Evolutionary conservation across 495 filamentous ascomycete genomes (phyloP).

Genomic region (Recurvomyces mirabilis): DNA sequence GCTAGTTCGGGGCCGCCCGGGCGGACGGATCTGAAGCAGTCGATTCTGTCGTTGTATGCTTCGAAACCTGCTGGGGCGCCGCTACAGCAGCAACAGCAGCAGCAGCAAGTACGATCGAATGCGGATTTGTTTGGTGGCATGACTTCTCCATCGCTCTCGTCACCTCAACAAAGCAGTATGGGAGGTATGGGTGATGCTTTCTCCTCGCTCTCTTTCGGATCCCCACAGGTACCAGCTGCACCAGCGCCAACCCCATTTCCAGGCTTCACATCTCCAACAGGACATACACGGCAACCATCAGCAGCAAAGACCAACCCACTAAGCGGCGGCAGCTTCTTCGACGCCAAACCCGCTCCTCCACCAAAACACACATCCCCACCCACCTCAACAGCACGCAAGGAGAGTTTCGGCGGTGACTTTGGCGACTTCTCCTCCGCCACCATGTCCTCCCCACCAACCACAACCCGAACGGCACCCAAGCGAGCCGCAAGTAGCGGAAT

Average conservation of each 20-base stretch:
- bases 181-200: conserved; percentile 82
- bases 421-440: conserved; percentile 31
- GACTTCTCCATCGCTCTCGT: conserved; percentile 41
- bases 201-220: conserved; percentile 63
- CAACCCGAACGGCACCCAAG: conserved; percentile 7
- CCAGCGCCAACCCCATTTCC: conserved; percentile 65
- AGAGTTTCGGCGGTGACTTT: conserved; percentile 23
- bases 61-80: conserved; percentile 44
- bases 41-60: conserved; percentile 89
- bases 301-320: conserved; percentile 13
- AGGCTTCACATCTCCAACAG: conserved; percentile 49
- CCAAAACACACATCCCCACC: conserved; percentile 18
- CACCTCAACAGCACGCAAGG: conserved; percentile 4
- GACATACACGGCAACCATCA: conserved; percentile 42
- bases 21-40: conserved; percentile 89
- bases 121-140: conserved; percentile 56
- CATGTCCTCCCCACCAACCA: neutral
- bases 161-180: conserved; percentile 37
- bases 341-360: conserved; percentile 31
- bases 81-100: conserved; percentile 51
- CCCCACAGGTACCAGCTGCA: conserved; percentile 42
- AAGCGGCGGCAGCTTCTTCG: conserved; percentile 70
- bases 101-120: conserved; percentile 45
- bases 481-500: conserved; percentile 44
- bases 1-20: conserved; percentile 50